Percentiles rank a stretch among this genome's conserved stretches.
phyloP scores from a whole-genome alignment of 495 filamentous ascomycete species.

The Neurospora sp. region DNA sequence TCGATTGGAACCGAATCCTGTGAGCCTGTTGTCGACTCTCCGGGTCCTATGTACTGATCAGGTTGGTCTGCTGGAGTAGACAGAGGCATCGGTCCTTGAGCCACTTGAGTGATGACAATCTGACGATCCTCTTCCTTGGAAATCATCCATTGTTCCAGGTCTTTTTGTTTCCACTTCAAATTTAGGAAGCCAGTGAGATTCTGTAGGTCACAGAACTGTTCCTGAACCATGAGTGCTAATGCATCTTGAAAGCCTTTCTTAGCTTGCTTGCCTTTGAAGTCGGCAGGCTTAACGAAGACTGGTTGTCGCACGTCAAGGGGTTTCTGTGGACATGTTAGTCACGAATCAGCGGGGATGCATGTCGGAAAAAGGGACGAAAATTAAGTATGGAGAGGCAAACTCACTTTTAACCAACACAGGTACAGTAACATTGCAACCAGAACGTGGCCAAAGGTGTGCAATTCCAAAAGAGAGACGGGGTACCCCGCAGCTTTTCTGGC shows the following conservation, averaged over 20 bases:
- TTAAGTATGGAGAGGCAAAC: neutral
- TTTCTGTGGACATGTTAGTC: neutral
- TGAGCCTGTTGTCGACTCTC: neutral
- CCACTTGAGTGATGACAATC: neutral
- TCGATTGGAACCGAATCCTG: neutral
- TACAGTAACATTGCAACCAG: neutral
- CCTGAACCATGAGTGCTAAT: neutral
- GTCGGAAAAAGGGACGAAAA: too few species aligned
- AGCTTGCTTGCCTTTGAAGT: neutral
- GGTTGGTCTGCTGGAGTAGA: neutral
- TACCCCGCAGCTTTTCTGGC: neutral
- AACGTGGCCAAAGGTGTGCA: neutral
- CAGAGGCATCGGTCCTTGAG: neutral
- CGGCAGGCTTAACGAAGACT: neutral
- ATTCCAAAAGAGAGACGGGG: neutral
- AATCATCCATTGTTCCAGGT: fast-evolving
- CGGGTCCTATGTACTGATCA: neutral
- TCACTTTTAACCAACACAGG: neutral
- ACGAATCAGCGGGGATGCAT: too few species aligned
- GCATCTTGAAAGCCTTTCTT: neutral
- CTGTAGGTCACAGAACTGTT: neutral
- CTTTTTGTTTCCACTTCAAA: neutral
- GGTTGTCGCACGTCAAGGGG: neutral
- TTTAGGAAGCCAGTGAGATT: neutral
- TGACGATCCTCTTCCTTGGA: fast-evolving